Base-by-base conservation (phyloP, 176 grass and related monocot species). In the Canna indica region DNA sequence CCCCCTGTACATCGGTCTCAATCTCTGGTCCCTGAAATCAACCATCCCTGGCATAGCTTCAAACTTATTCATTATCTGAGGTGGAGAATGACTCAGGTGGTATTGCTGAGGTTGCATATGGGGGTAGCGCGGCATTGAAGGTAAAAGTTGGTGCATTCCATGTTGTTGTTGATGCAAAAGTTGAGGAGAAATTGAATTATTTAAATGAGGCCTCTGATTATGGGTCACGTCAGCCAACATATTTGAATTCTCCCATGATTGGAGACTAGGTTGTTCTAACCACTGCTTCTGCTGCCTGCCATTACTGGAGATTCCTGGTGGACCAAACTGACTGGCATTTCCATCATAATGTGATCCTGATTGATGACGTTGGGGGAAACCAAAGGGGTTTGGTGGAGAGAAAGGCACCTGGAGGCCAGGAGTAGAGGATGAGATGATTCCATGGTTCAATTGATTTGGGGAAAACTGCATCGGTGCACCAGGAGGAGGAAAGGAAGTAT, bases 1-100 rank as follows among this genome's bases (percentile, higher is more conserved):
- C 62, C 74, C 81, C 45, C 68, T 81, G 25, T 74, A 78, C 53
- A 75, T 64, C 69, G 78, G 75, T 74, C 78, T 86, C 66, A 76
- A 74, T 68, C 86, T 83, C 61, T 74, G 83, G 68, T 88, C 85
- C 72, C 75, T 78, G 54, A 88, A 80, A 41, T 88, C 90, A 70
- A 73, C 74, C 71, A 81, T 77, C 47, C 50, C 67, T 3, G 68
- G 75, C 45, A 82, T 71, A 36, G 64, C 47, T 75, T 88, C 80
- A 48, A 88, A 77, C 76, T 83, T 85, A 65, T 77, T 73, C 73
- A 73, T 80, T 63, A 78, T 74, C 59, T 84, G 86, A 38, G 78
- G 79, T 74, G 75, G 80, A 69, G 82, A 74, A 80, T 71, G 82
- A 53, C 52, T 26, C 36, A 17, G 48, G 48, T 25, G 10, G 50